Evolutionary conservation across 2,329 filamentous ascomycete genomes (phyloP), one percentile per base, ranked within the genome.

Genomic region (Pseudomassariella vexata): DNA sequence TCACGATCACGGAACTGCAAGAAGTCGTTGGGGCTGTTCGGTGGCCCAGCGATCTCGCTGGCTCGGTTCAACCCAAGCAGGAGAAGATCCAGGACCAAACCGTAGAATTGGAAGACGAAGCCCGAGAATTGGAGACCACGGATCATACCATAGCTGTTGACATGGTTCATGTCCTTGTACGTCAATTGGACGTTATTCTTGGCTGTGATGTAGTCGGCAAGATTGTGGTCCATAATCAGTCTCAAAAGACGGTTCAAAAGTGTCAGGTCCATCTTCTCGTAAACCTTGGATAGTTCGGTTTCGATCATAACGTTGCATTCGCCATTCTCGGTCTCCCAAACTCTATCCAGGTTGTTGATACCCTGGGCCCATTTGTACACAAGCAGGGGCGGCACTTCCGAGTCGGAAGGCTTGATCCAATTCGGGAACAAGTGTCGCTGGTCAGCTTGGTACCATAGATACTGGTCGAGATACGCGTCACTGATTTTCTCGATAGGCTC

Each of bases 81-180:
- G 22, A 98, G 69, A 27, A 98, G 72, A 63, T 98, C 92, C 33
- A 98, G 79, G 37, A 98, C 90, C 39, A 98, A 70, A 28, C 94
- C 92, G 49, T 98, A 98, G 70, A 89, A 98, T 56, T 98, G 92
- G 73, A 98, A 98, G 15, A 98, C 92, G 42, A 98, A 98, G 0
- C 87, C 92, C 2, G 92, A 95, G 63, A 98, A 98, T 46, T 98
- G 94, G 11, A 98, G 73, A 47, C 94, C 92, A 50, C 92, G 87
- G 50, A 98, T 95, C 83, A 98, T 85, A 47, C 92, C 92, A 55
- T 96, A 98, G 55, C 87, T 94, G 63, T 98, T 98, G 55, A 94
- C 92, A 53, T 98, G 92, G 54, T 95, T 96, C 92, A 98, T 98
- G 50, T 98, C 92, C 67, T 98, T 98, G 70, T 98, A 98, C 41